Percentiles rank a stretch among this genome's conserved stretches.
Conservation (phyloP, 768 basidiomycete species). For the Dentipellis sp. region DNA sequence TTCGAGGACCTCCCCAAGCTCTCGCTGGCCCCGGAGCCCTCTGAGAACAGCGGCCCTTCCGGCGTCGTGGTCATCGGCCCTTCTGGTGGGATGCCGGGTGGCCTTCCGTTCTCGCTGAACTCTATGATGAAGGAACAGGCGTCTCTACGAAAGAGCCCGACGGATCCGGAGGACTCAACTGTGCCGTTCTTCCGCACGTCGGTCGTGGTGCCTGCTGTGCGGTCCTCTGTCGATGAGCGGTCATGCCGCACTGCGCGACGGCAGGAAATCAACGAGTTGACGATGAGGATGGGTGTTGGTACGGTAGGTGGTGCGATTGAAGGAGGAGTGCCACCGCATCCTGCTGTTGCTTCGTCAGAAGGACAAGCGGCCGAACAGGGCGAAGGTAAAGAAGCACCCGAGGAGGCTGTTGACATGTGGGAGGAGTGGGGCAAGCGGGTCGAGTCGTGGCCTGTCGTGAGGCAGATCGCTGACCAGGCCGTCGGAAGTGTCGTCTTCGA, state of each 20-base stretch:
- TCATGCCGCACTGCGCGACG: slow-evolving; percentile 50
- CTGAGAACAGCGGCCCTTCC: slow-evolving; percentile 25
- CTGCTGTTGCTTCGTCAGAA: slow-evolving; percentile 13
- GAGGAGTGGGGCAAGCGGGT: slow-evolving; percentile 62
- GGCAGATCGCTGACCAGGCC: slow-evolving; percentile 67
- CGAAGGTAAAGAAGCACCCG: background rate
- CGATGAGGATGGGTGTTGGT: slow-evolving; percentile 77
- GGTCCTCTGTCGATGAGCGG: slow-evolving; percentile 47
- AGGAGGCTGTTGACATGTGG: slow-evolving; percentile 30
- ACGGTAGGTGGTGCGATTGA: slow-evolving; percentile 62
- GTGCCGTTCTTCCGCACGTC: slow-evolving; percentile 58
- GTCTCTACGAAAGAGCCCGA: slow-evolving; percentile 12
- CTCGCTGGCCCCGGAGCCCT: slow-evolving; percentile 26
- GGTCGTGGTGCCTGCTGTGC: slow-evolving; percentile 53
- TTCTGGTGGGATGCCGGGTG: slow-evolving; percentile 26
- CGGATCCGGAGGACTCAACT: slow-evolving; percentile 11
- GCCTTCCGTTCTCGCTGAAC: slow-evolving; percentile 26
- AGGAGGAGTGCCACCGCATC: slow-evolving; percentile 19
- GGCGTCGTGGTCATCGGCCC: slow-evolving; percentile 43
- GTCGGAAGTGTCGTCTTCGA: slow-evolving; percentile 52
- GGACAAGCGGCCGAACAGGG: slow-evolving; percentile 5
- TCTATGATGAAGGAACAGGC: slow-evolving; percentile 11
- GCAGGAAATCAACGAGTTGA: slow-evolving; percentile 71
- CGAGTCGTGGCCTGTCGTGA: slow-evolving; percentile 61
- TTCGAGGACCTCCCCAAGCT: slow-evolving; percentile 57